Evolutionary conservation across 169 alveolate species (phyloP).

Genomic region (Cryptosporidium viatorum): DNA sequence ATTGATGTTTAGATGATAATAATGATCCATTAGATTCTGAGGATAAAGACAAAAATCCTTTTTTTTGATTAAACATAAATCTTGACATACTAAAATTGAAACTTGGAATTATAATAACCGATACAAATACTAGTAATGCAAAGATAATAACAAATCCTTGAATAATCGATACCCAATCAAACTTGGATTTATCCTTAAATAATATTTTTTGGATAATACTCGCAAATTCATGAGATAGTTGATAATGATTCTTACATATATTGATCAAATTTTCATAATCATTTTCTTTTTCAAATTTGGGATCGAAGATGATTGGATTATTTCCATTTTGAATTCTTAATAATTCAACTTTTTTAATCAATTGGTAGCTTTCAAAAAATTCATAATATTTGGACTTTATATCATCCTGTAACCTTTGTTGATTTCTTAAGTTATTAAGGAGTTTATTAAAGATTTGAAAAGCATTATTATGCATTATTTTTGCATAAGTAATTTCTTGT

Average conservation of each 20-base stretch:
- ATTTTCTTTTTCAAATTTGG: background rate
- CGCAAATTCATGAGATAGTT: slow-evolving; percentile 2
- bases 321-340: background rate
- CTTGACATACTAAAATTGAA: slow-evolving; percentile 2
- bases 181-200: slow-evolving; percentile 17
- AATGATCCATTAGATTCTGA: background rate
- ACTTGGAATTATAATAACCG: background rate
- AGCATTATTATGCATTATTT: slow-evolving; percentile 62
- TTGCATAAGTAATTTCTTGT: background rate
- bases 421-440: background rate
- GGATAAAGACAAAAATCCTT: background rate
- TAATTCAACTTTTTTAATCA: background rate
- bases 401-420: background rate
- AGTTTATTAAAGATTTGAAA: slow-evolving; percentile 26
- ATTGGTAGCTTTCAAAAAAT: background rate
- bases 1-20: background rate
- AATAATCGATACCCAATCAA: slow-evolving; percentile 11
- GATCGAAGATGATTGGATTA: background rate
- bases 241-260: slow-evolving; percentile 22
- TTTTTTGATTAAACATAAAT: slow-evolving; percentile 5
- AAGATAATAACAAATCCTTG: slow-evolving; percentile 7
- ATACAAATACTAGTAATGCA: slow-evolving; percentile 10
- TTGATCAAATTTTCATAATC: background rate
- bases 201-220: background rate
- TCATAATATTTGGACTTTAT: background rate